Percentiles rank a stretch among this genome's conserved stretches.
These are phyloP conservation scores for Terfezia boudieri DNA, from an alignment of 495 filamentous ascomycete genomes.

Conservation along the genomic window DNA sequence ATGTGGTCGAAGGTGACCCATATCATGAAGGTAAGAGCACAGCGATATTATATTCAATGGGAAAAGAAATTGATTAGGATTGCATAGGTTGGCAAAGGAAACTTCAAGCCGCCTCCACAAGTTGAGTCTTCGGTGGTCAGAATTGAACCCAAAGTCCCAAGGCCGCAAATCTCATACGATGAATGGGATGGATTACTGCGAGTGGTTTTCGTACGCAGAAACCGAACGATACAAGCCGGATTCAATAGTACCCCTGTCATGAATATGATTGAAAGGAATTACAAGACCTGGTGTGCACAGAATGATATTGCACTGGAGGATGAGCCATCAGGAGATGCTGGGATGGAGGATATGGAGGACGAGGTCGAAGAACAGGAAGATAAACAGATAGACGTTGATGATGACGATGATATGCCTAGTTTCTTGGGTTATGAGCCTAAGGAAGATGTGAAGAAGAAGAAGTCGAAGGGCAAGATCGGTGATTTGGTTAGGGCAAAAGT, in stretches of 20 bases:
- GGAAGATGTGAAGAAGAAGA: conserved; percentile 22
- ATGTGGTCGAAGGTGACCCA: conserved; percentile 80
- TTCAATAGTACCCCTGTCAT: conserved; percentile 57
- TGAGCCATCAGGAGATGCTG: conserved; percentile 24
- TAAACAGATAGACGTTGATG: conserved; percentile 33
- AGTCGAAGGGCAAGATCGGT: conserved; percentile 52
- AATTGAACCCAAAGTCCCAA: conserved; percentile 53
- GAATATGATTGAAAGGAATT: conserved; percentile 63
- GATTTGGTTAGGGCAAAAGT: conserved; percentile 65
- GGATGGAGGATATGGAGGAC: conserved; percentile 33
- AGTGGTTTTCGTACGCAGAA: conserved; percentile 58
- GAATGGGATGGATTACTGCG: conserved; percentile 85
- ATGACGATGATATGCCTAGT: conserved; percentile 40
- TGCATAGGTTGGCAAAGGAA: conserved; percentile 59
- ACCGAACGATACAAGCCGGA: conserved; percentile 52
- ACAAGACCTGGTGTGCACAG: conserved; percentile 68
- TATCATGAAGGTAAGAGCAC: conserved; percentile 32
- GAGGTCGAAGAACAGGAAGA: conserved; percentile 28
- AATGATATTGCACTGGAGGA: conserved; percentile 63
- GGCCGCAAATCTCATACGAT: conserved; percentile 71
- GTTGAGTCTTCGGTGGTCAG: conserved; percentile 72
- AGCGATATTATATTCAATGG: neutral
- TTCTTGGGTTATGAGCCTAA: conserved; percentile 54
- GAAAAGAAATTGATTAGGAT: neutral
- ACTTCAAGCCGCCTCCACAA: conserved; percentile 81